Percentiles rank a stretch among this genome's conserved stretches.
phyloP scores from a whole-genome alignment of 164 flowering plant genomes.

The Buxus sempervirens region DNA sequence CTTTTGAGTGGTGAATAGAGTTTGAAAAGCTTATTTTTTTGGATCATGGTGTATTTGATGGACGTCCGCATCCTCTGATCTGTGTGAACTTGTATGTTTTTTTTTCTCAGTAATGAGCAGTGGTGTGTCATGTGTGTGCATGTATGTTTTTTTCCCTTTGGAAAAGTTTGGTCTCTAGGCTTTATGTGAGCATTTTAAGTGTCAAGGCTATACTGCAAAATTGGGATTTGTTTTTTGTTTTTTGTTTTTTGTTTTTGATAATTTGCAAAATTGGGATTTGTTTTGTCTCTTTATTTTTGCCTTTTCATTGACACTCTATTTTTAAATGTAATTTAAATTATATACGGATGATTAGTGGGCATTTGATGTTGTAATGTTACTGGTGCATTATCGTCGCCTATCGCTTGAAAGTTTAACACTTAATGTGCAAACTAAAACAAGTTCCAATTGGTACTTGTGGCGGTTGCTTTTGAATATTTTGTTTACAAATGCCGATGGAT shows the following conservation, averaged over 20 bases:
- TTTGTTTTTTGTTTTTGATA: too few species aligned
- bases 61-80: not conserved
- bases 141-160: not conserved
- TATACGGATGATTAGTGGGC: too few species aligned
- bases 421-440: too few species aligned
- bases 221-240: not conserved
- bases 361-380: too few species aligned
- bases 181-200: not conserved
- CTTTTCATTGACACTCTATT: too few species aligned
- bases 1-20: not conserved
- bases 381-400: too few species aligned
- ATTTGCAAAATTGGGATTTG: not conserved
- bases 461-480: too few species aligned
- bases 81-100: slow-evolving; percentile 1
- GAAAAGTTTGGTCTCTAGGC: not conserved
- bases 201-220: not conserved
- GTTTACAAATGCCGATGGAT: not conserved
- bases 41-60: not conserved
- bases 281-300: not conserved
- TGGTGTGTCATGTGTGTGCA: too few species aligned
- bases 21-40: not conserved
- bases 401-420: too few species aligned
- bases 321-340: too few species aligned
- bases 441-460: too few species aligned
- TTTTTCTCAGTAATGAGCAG: not conserved